A percentile compares a stretch with the other conserved stretches of the same genome.
These are phyloP conservation scores for Leptomonas seymouri DNA, from an alignment of 208 protist species.

Conservation along the genomic window DNA sequence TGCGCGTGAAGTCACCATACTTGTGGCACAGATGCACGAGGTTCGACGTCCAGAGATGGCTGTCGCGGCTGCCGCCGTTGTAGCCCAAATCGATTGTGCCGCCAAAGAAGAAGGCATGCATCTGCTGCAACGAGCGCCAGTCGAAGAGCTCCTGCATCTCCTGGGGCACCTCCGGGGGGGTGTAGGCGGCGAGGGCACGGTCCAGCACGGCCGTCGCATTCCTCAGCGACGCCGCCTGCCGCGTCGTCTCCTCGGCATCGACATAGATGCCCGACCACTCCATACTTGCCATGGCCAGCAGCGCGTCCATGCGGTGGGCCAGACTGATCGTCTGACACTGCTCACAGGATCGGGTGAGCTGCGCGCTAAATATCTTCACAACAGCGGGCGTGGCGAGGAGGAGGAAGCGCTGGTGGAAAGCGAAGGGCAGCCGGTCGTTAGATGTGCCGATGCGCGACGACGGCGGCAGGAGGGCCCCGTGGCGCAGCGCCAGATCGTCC, in stretches of 20 bases:
- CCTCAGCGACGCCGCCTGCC: conserved; percentile 55
- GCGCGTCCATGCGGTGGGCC: conserved; percentile 81
- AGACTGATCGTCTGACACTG: conserved; percentile 68
- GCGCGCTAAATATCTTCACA: conserved; percentile 50
- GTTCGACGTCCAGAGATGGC: conserved; percentile 69
- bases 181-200: conserved; percentile 56
- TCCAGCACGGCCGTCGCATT: conserved; percentile 60
- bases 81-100: conserved; percentile 65
- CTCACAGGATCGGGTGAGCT: conserved; percentile 47
- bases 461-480: conserved; percentile 61
- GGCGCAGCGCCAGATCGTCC: conserved; percentile 53
- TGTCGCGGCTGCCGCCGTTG: conserved; percentile 26
- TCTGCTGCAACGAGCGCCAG: conserved; percentile 73
- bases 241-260: conserved; percentile 61
- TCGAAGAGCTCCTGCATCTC: conserved; percentile 78
- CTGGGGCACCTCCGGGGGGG: conserved; percentile 64
- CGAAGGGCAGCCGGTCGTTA: conserved; percentile 55
- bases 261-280: conserved; percentile 74
- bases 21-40: conserved; percentile 77
- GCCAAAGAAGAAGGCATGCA: conserved; percentile 81
- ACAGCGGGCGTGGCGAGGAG: conserved; percentile 49
- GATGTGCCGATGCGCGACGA: conserved; percentile 49
- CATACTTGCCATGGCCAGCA: conserved; percentile 80
- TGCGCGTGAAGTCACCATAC: conserved; percentile 52
- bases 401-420: conserved; percentile 62